These are phyloP conservation scores for Plasmodium ovale DNA, from an alignment of 169 alveolate species.

Conservation along the genomic window DNA sequence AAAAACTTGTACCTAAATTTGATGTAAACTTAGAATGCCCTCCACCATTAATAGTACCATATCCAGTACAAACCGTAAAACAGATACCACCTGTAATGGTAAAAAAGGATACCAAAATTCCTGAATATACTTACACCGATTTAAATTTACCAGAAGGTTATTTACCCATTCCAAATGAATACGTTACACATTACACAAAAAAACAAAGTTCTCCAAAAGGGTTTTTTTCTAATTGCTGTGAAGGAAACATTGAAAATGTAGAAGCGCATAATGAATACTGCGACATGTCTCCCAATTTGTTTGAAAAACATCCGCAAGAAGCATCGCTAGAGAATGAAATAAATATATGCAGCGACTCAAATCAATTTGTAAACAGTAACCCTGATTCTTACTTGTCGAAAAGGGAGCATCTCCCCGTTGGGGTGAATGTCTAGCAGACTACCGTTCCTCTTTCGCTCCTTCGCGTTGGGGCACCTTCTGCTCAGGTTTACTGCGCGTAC, in stretches of 20 bases:
- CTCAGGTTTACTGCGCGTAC: neutral
- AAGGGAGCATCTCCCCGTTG: neutral
- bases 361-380: slow-evolving; percentile 15
- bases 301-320: neutral
- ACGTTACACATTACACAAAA: slow-evolving; percentile 76
- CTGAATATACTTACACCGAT: slow-evolving; percentile 72
- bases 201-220: slow-evolving; percentile 12
- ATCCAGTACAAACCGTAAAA: slow-evolving; percentile 87
- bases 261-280: neutral
- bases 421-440: neutral
- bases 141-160: slow-evolving; percentile 82
- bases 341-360: slow-evolving; percentile 10
- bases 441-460: no score
- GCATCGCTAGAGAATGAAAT: neutral
- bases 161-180: slow-evolving; percentile 82
- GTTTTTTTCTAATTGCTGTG: slow-evolving; percentile 30
- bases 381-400: slow-evolving; percentile 1
- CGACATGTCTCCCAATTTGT: neutral
- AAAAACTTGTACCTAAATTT: slow-evolving; percentile 87
- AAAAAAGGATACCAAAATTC: slow-evolving; percentile 76
- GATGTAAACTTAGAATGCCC: slow-evolving; percentile 90
- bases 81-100: slow-evolving; percentile 90
- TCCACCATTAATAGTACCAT: slow-evolving; percentile 90
- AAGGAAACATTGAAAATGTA: neutral
- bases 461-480: neutral